phyloP scores from a whole-genome alignment of 768 basidiomycete genomes.

The Mycena rosella region DNA sequence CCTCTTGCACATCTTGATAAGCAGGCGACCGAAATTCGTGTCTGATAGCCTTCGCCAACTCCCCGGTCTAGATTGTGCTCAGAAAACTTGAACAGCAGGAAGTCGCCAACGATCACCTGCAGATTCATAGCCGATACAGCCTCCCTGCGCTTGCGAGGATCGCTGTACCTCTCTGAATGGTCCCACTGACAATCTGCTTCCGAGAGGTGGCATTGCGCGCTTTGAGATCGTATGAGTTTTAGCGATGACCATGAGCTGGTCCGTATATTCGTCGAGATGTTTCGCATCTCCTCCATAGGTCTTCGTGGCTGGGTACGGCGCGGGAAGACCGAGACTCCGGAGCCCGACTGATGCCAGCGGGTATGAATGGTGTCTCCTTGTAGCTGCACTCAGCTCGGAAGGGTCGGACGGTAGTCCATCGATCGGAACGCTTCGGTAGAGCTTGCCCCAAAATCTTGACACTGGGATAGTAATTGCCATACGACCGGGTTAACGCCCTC shows the following conservation, averaged over 20 bases:
- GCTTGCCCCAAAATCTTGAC: constrained; percentile 55
- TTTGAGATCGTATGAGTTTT: constrained; percentile 52
- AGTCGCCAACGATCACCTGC: constrained; percentile 49
- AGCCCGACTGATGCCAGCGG: constrained; percentile 42
- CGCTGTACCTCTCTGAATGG: constrained; percentile 59
- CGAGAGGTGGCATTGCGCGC: constrained; percentile 50
- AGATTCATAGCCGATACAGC: constrained; percentile 58
- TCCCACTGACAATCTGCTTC: constrained; percentile 61
- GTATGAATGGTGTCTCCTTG: constrained; percentile 38
- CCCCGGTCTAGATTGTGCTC: constrained; percentile 48
- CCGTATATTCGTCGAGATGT: constrained; percentile 52
- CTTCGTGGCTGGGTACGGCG: constrained; percentile 38
- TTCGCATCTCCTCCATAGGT: constrained; percentile 54
- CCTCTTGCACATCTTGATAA: constrained; percentile 26
- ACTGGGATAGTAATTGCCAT: constrained; percentile 55
- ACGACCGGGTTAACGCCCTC: constrained; percentile 49
- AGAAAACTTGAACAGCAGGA: constrained; percentile 18
- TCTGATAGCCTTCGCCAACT: constrained; percentile 53
- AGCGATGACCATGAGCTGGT: constrained; percentile 50
- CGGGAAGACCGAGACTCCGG: constrained; percentile 49
- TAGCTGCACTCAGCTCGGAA: constrained; percentile 22
- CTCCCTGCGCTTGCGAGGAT: constrained; percentile 56
- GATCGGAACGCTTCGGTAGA: constrained; percentile 60
- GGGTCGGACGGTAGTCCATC: constrained; percentile 46
- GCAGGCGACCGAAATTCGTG: constrained; percentile 39